Conservation (phyloP, 169 alveolate genomes). For the Plasmodium coatneyi region DNA sequence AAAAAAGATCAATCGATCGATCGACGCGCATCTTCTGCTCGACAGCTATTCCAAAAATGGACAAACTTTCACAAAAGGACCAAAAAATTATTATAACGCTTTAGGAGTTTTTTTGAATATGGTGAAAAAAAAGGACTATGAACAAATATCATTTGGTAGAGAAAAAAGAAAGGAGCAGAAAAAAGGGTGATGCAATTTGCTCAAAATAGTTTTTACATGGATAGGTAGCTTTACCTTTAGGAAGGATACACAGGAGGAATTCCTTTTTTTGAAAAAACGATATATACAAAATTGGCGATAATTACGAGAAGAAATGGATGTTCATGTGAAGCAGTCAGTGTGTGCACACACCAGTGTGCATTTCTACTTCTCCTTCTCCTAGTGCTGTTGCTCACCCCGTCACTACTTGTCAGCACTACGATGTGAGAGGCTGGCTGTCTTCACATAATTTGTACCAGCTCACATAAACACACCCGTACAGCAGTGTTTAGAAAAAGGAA, state of each 20-base stretch:
- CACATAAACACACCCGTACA: not conserved
- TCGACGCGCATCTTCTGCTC: not conserved
- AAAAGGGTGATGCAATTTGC: not conserved
- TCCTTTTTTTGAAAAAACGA: not conserved
- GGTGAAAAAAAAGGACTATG: not conserved
- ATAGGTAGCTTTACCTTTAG: not conserved
- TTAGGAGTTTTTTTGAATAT: not conserved
- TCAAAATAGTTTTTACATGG: not conserved
- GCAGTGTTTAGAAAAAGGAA: not conserved
- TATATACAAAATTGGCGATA: not conserved
- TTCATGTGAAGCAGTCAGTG: not conserved
- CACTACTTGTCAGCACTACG: not conserved
- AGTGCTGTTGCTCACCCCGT: not conserved
- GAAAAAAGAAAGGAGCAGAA: not conserved
- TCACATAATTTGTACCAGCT: not conserved
- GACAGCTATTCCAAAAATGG: not conserved
- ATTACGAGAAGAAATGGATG: not conserved
- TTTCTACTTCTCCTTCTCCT: not conserved
- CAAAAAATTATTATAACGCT: conserved; percentile 1
- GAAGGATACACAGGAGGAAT: not conserved
- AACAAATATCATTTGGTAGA: not conserved
- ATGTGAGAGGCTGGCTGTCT: not conserved
- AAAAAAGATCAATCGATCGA: not conserved
- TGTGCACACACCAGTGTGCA: not conserved
- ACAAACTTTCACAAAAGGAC: not conserved